Evolutionary conservation across 2,329 filamentous ascomycete species (phyloP), one percentile per base, ranked within the genome.

Genomic region (Trichoderma guizhouense): DNA sequence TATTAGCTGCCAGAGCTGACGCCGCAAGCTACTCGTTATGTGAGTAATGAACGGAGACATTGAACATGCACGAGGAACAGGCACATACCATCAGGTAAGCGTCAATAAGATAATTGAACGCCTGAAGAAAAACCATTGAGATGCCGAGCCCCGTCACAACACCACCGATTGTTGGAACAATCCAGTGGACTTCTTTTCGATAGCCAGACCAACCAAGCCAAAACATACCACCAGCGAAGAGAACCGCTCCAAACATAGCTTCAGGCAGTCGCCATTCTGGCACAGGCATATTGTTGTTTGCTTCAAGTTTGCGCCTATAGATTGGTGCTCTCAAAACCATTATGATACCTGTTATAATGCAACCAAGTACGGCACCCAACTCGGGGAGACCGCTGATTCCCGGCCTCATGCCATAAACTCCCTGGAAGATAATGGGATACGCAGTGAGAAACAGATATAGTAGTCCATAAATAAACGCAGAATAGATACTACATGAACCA

Each of bases 161-260:
- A 53, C 64, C 64, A 18, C 64, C 64, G 18, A 67, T 57, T 2
- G 64, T 67, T 5, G 47, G 47, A 15, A 67, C 47, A 18, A 67
- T 67, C 64, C 64, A 67, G 43, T 67, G 47, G 7, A 67, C 12
- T 15, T 57, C 63, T 39, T 66, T 55, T 15, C 63, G 43, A 18
- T 66, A 66, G 21, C 63, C 63, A 1, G 63, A 36, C 63, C 47
- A 66, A 12, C 43, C 63, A 4, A 66, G 47, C 63, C 47, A 66
- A 57, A 66, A 66, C 63, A 66, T 34, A 21, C 63, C 63, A n/a
- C 64, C 64, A 5, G 64, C 47, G 32, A 67, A 67, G 26, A 67
- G 43, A 6, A 67, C 30, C 18, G 64, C 64, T 32, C 64, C 64
- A 55, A 39, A 15, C 64, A 57, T 67, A 7, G 64, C 64, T 34